Evolutionary conservation across 768 basidiomycete genomes (phyloP), one percentile per base, ranked within the genome.

Genomic region (Pisolithus microcarpus): DNA sequence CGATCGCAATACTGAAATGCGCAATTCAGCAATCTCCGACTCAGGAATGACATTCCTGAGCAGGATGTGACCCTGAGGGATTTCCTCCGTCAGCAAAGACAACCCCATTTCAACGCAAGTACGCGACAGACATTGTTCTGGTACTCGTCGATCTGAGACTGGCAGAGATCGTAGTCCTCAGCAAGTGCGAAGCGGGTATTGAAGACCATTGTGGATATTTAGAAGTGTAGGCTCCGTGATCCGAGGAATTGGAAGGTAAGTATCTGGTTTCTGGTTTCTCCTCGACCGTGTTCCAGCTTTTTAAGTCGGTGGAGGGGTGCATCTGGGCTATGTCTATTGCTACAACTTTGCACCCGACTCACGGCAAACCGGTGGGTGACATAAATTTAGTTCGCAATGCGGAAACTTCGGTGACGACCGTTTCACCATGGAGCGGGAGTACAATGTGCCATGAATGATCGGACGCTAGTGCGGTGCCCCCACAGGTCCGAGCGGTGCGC

Each of bases 51-150:
- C 46, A 7, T 47, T 47, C 13, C 18, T 19, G 11, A 47, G 46
- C 16, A 47, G 19, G 36, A 47, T 37, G 28, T 48, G 46, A n/a
- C 46, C 46, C 46, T 48, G 16, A 5, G 13, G 5, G 23, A 24
- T 13, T 10, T n/a, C 24, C 36, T n/a, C 24, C 36, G 37, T 48
- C 37, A 48, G 46, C 37, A 24, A 26, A n/a, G 36, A 48, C 19
- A 9, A 7, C 4, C 15, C 43, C 11, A 11, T 6, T 37, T 11
- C 7, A 48, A 11, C 16, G n/a, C 13, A 16, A 38, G 24, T 15
- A 16, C 21, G 46, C 8, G 45, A 37, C 46, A 19, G 24, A 47
- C 46, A 38, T 47, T 31, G 34, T 47, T 47, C 46, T 47, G 46
- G 31, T 47, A 47, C 24, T 47, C 9, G 21, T 30, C 31, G 46